phyloP scores from a whole-genome alignment of 495 filamentous ascomycete species.

The Parathielavia hyrcaniae region DNA sequence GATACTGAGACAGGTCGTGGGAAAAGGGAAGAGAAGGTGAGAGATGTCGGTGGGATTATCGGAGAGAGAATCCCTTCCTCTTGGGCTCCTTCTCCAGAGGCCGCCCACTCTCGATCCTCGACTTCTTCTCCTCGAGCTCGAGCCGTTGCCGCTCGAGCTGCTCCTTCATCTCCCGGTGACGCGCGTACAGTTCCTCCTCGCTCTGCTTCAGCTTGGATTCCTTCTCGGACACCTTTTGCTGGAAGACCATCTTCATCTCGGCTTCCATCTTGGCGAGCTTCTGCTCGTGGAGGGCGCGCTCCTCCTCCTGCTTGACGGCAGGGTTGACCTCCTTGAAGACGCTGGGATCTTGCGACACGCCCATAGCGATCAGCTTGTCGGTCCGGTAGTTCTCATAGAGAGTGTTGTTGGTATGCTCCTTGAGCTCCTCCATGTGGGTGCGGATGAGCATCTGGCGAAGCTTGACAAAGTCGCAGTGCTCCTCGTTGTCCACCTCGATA shows the following conservation, averaged over 20 bases:
- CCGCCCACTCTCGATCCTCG: slow-evolving; percentile 82
- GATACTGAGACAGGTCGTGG: slow-evolving; percentile 43
- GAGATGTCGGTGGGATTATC: slow-evolving; percentile 49
- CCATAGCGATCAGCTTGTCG: slow-evolving; percentile 97
- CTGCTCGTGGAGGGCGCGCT: slow-evolving; percentile 95
- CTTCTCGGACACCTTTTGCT: slow-evolving; percentile 99
- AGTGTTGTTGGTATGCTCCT: slow-evolving; percentile 99
- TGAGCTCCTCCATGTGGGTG: slow-evolving; percentile 99
- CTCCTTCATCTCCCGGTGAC: slow-evolving; percentile 99
- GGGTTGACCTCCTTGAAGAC: slow-evolving; percentile 99
- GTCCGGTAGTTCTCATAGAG: slow-evolving; percentile 99
- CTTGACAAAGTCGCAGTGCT: slow-evolving; percentile 99
- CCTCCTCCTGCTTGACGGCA: slow-evolving; percentile 99
- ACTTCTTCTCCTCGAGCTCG: slow-evolving; percentile 97
- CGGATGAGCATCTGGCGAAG: slow-evolving; percentile 99
- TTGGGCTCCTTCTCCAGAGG: slow-evolving; percentile 94
- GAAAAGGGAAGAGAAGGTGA: slow-evolving; percentile 21
- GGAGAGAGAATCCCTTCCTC: slow-evolving; percentile 97
- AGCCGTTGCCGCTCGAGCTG: slow-evolving; percentile 88
- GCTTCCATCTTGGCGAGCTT: slow-evolving; percentile 99
- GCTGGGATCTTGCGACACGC: slow-evolving; percentile 93
- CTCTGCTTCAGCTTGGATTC: slow-evolving; percentile 98
- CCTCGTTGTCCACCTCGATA: slow-evolving; percentile 99
- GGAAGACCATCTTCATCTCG: slow-evolving; percentile 99
- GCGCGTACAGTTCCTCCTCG: slow-evolving; percentile 96